Evolutionary conservation across 176 grass and related monocot species (phyloP).

Genomic region (Metroxylon sagu): DNA sequence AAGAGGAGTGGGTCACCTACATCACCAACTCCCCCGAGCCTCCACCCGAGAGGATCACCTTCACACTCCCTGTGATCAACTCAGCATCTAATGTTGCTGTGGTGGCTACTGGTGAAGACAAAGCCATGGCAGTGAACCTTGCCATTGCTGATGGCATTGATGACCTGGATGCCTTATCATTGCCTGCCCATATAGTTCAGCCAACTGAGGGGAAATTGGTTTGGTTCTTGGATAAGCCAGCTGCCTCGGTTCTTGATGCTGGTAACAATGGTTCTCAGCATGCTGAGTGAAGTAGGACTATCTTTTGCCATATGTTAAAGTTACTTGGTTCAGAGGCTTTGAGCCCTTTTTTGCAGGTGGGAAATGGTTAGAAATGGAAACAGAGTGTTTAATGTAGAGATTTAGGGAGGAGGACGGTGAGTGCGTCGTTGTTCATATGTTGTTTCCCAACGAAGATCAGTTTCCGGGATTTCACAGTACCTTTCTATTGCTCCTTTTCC

Average conservation of each 20-base stretch:
- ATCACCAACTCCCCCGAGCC: conserved; percentile 64
- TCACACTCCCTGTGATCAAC: conserved; percentile 88
- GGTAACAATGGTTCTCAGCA: background rate
- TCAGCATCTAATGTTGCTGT: conserved; percentile 74
- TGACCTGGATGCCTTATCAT: conserved; percentile 4
- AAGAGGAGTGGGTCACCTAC: conserved; percentile 81
- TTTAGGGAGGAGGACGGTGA: no score
- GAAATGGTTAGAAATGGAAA: no score
- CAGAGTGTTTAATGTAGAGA: no score
- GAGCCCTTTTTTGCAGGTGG: no score
- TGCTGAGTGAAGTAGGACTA: background rate
- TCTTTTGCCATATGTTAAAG: no score
- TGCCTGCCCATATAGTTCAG: conserved; percentile 50
- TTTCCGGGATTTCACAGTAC: no score
- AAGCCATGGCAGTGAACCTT: conserved; percentile 23
- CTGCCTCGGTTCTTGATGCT: conserved; percentile 32
- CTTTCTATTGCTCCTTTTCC: no score
- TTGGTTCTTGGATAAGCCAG: conserved; percentile 76
- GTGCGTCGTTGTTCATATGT: no score
- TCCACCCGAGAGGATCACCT: conserved; percentile 89
- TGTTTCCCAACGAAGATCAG: no score
- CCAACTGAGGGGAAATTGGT: conserved; percentile 61
- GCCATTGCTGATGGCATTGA: conserved; percentile 25
- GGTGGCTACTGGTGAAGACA: conserved; percentile 47
- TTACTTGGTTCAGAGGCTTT: no score